Evolutionary conservation across 106 monocot species (phyloP).

Genomic region (Gastrodia elata): DNA sequence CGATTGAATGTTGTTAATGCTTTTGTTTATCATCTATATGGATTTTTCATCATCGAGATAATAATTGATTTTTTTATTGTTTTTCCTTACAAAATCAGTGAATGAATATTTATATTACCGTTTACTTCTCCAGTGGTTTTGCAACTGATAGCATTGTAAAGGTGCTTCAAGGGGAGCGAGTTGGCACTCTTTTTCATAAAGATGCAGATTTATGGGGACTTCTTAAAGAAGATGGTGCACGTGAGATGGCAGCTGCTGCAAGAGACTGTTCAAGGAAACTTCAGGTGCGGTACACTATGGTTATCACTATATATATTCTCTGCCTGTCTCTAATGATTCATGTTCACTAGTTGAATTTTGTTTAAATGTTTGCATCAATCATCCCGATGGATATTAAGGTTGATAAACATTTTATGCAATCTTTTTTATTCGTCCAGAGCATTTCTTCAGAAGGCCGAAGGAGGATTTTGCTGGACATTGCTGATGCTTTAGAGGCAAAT

Average conservation of each 20-base stretch:
- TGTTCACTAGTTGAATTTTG: background rate
- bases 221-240: slow-evolving; percentile 46
- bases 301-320: background rate
- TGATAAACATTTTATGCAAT: background rate
- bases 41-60: no score
- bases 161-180: slow-evolving; percentile 74
- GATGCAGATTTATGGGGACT: slow-evolving; percentile 56
- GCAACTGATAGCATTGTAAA: slow-evolving; percentile 60
- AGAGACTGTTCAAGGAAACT: slow-evolving; percentile 90
- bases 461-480: slow-evolving; percentile 77
- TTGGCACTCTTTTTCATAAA: slow-evolving; percentile 89
- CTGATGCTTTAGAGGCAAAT: slow-evolving; percentile 82
- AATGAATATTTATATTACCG: background rate
- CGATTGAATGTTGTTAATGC: background rate
- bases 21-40: background rate
- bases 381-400: slow-evolving; percentile 17
- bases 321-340: background rate
- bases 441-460: slow-evolving; percentile 48
- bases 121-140: slow-evolving; percentile 57
- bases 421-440: slow-evolving; percentile 14
- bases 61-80: background rate
- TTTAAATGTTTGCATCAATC: background rate
- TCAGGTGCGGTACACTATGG: slow-evolving; percentile 35
- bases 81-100: background rate
- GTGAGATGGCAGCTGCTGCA: slow-evolving; percentile 91